These are phyloP conservation scores for Wickerhamiella kazuoi DNA, from an alignment of 805 yeast genomes.

Conservation along the genomic window DNA sequence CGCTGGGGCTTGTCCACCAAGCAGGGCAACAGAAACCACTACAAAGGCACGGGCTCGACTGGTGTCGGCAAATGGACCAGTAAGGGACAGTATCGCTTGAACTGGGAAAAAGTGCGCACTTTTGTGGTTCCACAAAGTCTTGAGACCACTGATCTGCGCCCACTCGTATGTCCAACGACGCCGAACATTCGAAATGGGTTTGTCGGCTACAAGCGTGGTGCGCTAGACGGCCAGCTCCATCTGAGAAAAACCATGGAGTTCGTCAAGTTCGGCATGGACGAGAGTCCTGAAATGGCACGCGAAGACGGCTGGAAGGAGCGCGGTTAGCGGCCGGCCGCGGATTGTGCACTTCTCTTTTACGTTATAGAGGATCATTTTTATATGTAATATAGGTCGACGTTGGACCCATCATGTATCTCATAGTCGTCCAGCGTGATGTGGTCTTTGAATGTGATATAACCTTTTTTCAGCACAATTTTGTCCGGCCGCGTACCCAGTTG, in stretches of 20 bases:
- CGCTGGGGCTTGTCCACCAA: slow-evolving; percentile 71
- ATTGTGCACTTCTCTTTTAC: too few species aligned
- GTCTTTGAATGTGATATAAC: slow-evolving; percentile 68
- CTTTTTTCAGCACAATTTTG: slow-evolving; percentile 57
- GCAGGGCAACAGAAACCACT: slow-evolving; percentile 83
- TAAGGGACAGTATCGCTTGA: slow-evolving; percentile 55
- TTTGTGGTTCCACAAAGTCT: slow-evolving; percentile 58
- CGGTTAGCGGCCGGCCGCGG: slow-evolving; percentile 6
- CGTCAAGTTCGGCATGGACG: slow-evolving; percentile 44
- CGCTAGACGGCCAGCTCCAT: slow-evolving; percentile 56
- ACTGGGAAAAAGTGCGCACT: slow-evolving; percentile 78
- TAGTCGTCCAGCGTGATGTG: slow-evolving; percentile 88
- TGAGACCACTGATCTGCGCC: slow-evolving; percentile 31
- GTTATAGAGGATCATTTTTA: too few species aligned
- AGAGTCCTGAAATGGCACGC: slow-evolving; percentile 16
- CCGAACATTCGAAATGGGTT: slow-evolving; percentile 54
- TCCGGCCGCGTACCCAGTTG: slow-evolving; percentile 66
- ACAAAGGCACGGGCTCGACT: slow-evolving; percentile 91
- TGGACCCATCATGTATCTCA: slow-evolving; percentile 80
- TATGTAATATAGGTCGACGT: slow-evolving; percentile 59
- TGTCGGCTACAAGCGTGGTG: slow-evolving; percentile 46
- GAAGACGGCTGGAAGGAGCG: slow-evolving; percentile 15
- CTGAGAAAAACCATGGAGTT: slow-evolving; percentile 57
- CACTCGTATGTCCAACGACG: slow-evolving; percentile 58
- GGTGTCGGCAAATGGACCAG: slow-evolving; percentile 74